Evolutionary conservation across 192 early-diverging fungal species (phyloP).

Genomic region (Kickxella alabastrina): DNA sequence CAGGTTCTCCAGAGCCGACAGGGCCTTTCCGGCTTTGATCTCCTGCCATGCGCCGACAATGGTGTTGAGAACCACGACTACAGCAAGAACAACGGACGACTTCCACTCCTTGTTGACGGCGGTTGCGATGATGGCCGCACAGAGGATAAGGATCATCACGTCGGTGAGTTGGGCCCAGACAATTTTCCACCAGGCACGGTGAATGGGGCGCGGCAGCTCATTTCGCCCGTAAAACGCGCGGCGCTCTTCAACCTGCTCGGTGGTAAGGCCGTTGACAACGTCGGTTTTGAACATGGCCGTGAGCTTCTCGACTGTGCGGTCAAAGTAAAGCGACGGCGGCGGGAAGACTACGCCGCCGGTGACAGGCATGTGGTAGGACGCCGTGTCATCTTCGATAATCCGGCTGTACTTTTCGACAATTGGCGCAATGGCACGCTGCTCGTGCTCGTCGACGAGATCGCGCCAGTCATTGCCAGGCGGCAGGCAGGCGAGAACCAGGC

Average conservation of each 20-base stretch:
- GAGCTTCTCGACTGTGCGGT: constrained; percentile 82
- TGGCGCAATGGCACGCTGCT: constrained; percentile 70
- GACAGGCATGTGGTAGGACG: constrained; percentile 52
- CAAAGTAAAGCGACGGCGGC: constrained; percentile 81
- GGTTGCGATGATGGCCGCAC: constrained; percentile 75
- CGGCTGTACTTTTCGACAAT: constrained; percentile 61
- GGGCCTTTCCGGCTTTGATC: constrained; percentile 88
- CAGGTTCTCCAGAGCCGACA: constrained; percentile 84
- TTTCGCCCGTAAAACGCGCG: constrained; percentile 82
- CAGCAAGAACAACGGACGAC: constrained; percentile 67
- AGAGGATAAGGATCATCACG: constrained; percentile 90
- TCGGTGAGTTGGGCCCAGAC: constrained; percentile 86
- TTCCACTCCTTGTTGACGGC: constrained; percentile 84
- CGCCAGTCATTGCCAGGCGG: constrained; percentile 86
- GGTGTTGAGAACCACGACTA: constrained; percentile 87
- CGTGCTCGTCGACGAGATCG: constrained; percentile 80
- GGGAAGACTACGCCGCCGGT: constrained; percentile 48
- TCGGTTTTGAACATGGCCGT: constrained; percentile 81
- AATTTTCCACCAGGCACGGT: constrained; percentile 74
- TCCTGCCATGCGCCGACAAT: constrained; percentile 93
- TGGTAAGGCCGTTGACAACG: constrained; percentile 58
- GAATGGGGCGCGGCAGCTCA: constrained; percentile 69
- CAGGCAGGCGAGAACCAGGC: constrained; percentile 69
- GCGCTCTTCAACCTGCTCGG: constrained; percentile 55
- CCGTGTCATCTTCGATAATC: constrained; percentile 45